phyloP scores from a whole-genome alignment of 805 yeast genomes.

The Wickerhamomyces bisporus region DNA sequence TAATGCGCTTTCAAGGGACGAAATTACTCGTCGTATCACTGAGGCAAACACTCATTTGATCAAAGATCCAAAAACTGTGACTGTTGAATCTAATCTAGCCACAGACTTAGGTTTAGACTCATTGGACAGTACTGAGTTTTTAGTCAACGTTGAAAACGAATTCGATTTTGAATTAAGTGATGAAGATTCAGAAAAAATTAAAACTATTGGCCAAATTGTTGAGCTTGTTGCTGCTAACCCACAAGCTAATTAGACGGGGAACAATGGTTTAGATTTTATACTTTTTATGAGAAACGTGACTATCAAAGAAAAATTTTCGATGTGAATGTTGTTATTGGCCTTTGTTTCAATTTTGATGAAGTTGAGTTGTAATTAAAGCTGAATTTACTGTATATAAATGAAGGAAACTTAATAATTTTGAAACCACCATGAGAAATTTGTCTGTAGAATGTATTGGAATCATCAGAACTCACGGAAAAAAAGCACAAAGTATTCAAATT shows the following conservation, averaged over 20 bases:
- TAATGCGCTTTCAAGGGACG: slow-evolving; percentile 66
- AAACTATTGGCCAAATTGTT: slow-evolving; percentile 89
- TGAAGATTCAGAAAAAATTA: slow-evolving; percentile 88
- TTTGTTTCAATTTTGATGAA: no score
- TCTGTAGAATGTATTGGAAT: no score
- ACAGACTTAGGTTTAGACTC: slow-evolving; percentile 85
- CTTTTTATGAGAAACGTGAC: no score
- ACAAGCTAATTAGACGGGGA: slow-evolving; percentile 32
- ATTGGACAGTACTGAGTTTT: slow-evolving; percentile 89
- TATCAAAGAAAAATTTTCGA: no score
- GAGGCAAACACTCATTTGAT: slow-evolving; percentile 68
- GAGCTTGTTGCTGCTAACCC: slow-evolving; percentile 76
- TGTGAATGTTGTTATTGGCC: no score
- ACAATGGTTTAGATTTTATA: no score
- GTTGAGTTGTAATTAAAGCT: no score
- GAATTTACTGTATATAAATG: no score
- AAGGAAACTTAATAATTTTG: no score
- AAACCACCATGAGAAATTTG: no score
- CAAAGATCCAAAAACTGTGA: slow-evolving; percentile 45
- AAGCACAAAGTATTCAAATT: no score
- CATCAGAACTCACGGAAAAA: no score
- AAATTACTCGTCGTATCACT: slow-evolving; percentile 75
- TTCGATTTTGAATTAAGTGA: slow-evolving; percentile 83
- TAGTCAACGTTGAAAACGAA: slow-evolving; percentile 94
- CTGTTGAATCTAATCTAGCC: slow-evolving; percentile 33